Conservation (phyloP, 805 yeast species). For the Saturnispora gosingensis region DNA sequence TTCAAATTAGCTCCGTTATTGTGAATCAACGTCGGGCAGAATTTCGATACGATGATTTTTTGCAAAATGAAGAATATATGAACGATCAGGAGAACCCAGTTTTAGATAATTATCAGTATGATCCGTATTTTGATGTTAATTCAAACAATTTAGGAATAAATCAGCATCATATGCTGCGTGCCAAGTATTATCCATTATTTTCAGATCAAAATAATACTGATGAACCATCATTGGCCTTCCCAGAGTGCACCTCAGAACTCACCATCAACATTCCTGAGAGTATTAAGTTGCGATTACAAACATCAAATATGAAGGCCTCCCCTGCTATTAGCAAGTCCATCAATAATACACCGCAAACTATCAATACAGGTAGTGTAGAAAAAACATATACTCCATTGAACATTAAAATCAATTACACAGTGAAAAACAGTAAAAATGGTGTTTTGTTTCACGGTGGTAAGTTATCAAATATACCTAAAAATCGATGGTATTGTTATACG, state of each 20-base stretch:
- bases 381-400: constrained; percentile 64
- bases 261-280: constrained; percentile 55
- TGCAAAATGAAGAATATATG: constrained; percentile 29
- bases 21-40: constrained; percentile 54
- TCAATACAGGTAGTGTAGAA: constrained; percentile 23
- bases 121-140: constrained; percentile 32
- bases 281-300: constrained; percentile 52
- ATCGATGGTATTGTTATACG: constrained; percentile 80
- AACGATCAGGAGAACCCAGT: constrained; percentile 25
- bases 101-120: constrained; percentile 24
- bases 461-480: constrained; percentile 35
- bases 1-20: constrained; percentile 51
- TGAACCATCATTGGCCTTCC: constrained; percentile 21
- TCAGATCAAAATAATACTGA: constrained; percentile 34
- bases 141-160: constrained; percentile 33
- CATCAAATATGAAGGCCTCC: constrained; percentile 29
- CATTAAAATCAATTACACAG: constrained; percentile 55
- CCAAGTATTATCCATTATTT: constrained; percentile 43
- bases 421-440: constrained; percentile 64
- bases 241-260: constrained; percentile 53
- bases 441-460: constrained; percentile 61
- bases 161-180: constrained; percentile 53
- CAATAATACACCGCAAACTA: constrained; percentile 27
- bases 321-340: constrained; percentile 28
- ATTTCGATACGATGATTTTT: constrained; percentile 47